These are phyloP conservation scores for Petrea volubilis DNA, from an alignment of 257 asterid species.

Conservation along the genomic window DNA sequence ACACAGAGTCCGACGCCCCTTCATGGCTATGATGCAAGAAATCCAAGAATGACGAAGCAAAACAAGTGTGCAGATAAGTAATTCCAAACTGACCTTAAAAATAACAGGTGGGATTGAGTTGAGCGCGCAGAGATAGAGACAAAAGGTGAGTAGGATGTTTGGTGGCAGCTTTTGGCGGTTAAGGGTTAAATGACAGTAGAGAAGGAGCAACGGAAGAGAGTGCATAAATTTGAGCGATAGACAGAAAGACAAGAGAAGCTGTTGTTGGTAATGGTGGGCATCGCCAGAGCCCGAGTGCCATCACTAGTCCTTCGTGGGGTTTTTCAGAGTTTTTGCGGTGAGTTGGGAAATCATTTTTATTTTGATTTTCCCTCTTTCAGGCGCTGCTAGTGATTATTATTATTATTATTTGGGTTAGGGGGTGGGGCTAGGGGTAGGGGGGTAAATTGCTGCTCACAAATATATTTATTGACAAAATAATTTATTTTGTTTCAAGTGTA, in stretches of 20 bases:
- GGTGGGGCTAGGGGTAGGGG: too few species aligned
- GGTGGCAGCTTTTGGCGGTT: constrained; percentile 21
- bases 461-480: too few species aligned
- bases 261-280: constrained; percentile 5
- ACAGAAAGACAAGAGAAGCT: background rate
- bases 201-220: constrained; percentile 16
- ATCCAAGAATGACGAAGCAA: constrained; percentile 3
- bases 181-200: background rate
- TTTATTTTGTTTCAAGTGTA: too few species aligned
- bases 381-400: too few species aligned
- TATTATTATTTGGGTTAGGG: too few species aligned
- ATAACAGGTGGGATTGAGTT: constrained; percentile 22
- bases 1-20: background rate
- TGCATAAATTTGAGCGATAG: constrained; percentile 4
- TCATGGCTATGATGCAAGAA: constrained; percentile 11
- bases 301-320: background rate
- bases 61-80: constrained; percentile 1
- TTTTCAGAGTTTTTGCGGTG: background rate
- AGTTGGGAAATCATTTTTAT: background rate
- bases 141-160: constrained; percentile 11
- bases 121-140: constrained; percentile 9
- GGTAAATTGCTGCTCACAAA: too few species aligned
- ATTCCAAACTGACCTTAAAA: constrained; percentile 4
- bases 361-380: background rate
- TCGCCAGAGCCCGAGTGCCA: constrained; percentile 20